Base-by-base conservation (phyloP, 371 early-diverging fungal genomes). In the Circinella umbellata region DNA sequence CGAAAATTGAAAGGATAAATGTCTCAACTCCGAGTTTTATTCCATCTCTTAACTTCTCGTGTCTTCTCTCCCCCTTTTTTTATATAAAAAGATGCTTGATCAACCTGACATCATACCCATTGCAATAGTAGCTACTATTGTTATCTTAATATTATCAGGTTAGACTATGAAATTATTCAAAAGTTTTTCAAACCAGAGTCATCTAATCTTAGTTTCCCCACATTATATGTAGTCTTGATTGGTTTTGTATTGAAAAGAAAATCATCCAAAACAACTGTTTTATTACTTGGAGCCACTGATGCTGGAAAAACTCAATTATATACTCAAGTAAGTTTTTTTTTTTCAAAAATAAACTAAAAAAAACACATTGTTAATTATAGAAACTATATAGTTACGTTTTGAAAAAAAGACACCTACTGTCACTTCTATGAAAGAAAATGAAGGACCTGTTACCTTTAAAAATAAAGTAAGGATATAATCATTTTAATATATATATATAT, bases 351-450 rank as follows among this genome's bases (percentile, higher is more conserved):
- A n/a, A 0, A 47, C n/a, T 27, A 20, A 18, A 27, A n/a, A 34
- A 48, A 54, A 27, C 74, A 27, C 1, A 27, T 27, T 27, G 27
- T 27, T 27, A 27, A 27, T 27, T 27, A 2, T 27, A 27, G 2
- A 27, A 27, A 27, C 15, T 18, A 48, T 55, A 27, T 74, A 91
- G 92, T 78, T 92, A 59, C 77, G 79, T 42, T 78, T 80, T 74
- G 84, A 82, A 20, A 77, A 86, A 65, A 69, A 69, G 11, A 75
- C 81, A 3, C 72, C 77, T 3, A 92, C 92, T 18, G 86, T 87
- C 5, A 88, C 92, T 1, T 92, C 94, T 3, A 91, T 93, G 87
- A 88, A 88, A 68, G 90, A 91, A 73, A 93, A 93, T 71, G 89
- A 89, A 71, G 89, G 81, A 8, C 69, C 80, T 46, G 64, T 90